Conservation (phyloP, 345 rosid genomes). For the Diplotaxis tenuifolia region DNA sequence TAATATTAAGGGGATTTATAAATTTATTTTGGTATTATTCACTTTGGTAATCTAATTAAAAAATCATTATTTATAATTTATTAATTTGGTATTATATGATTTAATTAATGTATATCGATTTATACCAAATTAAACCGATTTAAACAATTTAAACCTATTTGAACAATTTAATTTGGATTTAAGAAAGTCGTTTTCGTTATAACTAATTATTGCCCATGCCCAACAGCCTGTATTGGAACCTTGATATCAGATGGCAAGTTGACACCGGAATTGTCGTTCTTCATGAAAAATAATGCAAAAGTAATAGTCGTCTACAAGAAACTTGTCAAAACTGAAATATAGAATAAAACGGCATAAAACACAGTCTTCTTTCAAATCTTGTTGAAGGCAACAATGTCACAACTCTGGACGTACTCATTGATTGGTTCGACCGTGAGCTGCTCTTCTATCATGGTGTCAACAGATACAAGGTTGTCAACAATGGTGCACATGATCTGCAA, state of each 20-base stretch:
- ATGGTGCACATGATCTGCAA: not conserved
- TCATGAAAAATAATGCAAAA: not conserved
- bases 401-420: constrained; percentile 76
- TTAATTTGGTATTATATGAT: too few relatives aligned
- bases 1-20: too few relatives aligned
- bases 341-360: not conserved
- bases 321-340: not conserved
- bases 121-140: too few relatives aligned
- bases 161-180: too few relatives aligned
- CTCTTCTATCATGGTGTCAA: constrained; percentile 70
- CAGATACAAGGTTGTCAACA: not conserved
- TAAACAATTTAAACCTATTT: too few relatives aligned
- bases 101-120: too few relatives aligned
- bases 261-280: not conserved
- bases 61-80: too few relatives aligned
- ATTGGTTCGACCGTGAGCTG: constrained; percentile 58
- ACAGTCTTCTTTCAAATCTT: constrained; percentile 47
- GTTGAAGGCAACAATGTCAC: constrained; percentile 90
- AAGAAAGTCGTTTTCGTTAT: too few relatives aligned
- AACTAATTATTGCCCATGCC: too few relatives aligned
- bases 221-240: too few relatives aligned
- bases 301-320: not conserved
- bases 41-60: too few relatives aligned
- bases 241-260: not conserved
- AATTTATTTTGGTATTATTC: too few relatives aligned